These are phyloP conservation scores for Cryphonectria carpinicola DNA, from an alignment of 2,329 filamentous ascomycete species.

Conservation along the genomic window DNA sequence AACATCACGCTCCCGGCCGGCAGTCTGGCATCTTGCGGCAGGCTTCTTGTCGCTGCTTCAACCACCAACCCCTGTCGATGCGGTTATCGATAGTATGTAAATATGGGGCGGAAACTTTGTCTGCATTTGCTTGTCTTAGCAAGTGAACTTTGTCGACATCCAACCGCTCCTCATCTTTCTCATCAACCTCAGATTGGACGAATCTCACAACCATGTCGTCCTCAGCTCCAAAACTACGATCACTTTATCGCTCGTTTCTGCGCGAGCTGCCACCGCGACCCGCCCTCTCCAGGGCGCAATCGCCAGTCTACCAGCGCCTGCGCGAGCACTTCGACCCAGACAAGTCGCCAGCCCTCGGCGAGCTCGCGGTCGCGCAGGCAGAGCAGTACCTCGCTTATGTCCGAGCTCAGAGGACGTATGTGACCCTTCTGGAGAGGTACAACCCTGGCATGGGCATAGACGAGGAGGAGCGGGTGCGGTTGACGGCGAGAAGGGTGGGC, in stretches of 20 bases:
- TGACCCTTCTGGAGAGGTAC: constrained; percentile 82
- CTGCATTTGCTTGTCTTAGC: neutral
- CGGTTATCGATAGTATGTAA: neutral
- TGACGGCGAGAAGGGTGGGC: constrained; percentile 85
- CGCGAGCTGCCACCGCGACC: constrained; percentile 82
- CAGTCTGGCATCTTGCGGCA: neutral
- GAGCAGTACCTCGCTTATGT: constrained; percentile 82
- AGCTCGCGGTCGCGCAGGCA: constrained; percentile 51
- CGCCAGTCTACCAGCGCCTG: constrained; percentile 71
- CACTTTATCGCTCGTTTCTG: constrained; percentile 85
- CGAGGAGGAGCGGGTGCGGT: constrained; percentile 78
- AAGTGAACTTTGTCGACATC: neutral
- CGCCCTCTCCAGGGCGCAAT: constrained; percentile 58
- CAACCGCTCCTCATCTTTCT: neutral
- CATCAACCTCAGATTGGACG: neutral
- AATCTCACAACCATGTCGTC: constrained; percentile 38
- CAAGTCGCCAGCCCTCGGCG: constrained; percentile 28
- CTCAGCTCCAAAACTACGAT: constrained; percentile 60
- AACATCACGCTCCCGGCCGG: constrained; percentile 5
- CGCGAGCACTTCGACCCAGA: constrained; percentile 61
- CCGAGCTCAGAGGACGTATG: constrained; percentile 83
- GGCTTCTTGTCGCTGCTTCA: constrained; percentile 6
- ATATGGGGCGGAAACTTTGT: neutral
- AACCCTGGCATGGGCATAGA: constrained; percentile 91
- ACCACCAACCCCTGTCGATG: constrained; percentile 5